phyloP scores from a whole-genome alignment of 1,284 basidiomycete genomes.

The Moniliophthora roreri region DNA sequence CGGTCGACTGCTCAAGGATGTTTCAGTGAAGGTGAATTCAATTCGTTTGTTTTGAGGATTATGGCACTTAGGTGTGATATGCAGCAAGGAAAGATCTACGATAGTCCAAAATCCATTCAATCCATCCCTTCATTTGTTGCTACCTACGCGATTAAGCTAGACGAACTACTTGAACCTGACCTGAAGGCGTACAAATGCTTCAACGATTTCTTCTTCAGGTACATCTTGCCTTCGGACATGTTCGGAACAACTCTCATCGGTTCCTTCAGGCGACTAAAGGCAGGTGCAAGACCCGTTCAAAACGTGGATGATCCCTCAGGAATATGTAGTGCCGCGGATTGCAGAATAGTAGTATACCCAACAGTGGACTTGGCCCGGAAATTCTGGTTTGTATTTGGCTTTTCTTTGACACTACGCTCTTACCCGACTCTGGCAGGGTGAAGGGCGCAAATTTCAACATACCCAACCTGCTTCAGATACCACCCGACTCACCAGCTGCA shows the following conservation, averaged over 20 bases:
- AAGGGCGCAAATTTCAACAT: conserved; percentile 77
- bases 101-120: conserved; percentile 49
- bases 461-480: conserved; percentile 52
- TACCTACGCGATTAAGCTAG: conserved; percentile 65
- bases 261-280: conserved; percentile 52
- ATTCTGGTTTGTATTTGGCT: conserved; percentile 54
- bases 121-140: conserved; percentile 73
- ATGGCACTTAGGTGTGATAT: not conserved
- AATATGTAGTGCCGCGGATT: conserved; percentile 75
- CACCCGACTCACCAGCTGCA: conserved; percentile 37
- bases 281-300: conserved; percentile 66
- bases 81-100: conserved; percentile 56
- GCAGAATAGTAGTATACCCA: conserved; percentile 69
- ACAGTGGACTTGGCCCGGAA: conserved; percentile 60
- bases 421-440: conserved; percentile 46
- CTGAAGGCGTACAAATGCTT: conserved; percentile 65
- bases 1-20: conserved; percentile 60
- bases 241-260: not conserved
- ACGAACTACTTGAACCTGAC: conserved; percentile 69
- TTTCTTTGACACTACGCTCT: not conserved
- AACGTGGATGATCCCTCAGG: conserved; percentile 51
- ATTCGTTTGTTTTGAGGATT: not conserved
- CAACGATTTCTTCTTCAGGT: conserved; percentile 81
- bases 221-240: not conserved
- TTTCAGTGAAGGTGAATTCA: conserved; percentile 58